Conservation (phyloP, 129 eudicot genomes). For the Artemisia argyi region DNA sequence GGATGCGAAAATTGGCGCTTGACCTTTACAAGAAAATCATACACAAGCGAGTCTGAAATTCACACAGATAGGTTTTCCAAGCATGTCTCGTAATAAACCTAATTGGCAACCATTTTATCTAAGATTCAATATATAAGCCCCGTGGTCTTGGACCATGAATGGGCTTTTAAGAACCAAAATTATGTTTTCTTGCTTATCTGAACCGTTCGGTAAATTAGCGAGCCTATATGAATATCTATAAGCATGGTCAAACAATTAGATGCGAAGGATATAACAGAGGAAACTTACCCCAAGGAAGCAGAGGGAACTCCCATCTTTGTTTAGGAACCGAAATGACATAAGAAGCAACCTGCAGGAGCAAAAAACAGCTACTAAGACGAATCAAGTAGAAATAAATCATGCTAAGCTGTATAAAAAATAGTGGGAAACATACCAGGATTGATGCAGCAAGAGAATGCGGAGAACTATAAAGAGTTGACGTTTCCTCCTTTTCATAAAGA, state of each 20-base stretch:
- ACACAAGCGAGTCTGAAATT: not conserved
- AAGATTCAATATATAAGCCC: not conserved
- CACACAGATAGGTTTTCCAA: not conserved
- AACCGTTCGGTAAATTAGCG: not conserved
- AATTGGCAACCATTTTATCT: not conserved
- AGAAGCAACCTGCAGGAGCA: conserved; percentile 53
- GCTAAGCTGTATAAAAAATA: not conserved
- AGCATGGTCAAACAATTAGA: conserved; percentile 16
- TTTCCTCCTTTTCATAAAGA: conserved; percentile 71
- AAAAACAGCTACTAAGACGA: conserved; percentile 15
- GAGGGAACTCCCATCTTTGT: conserved; percentile 79
- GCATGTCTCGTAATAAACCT: conserved; percentile 8
- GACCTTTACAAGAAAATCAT: not conserved
- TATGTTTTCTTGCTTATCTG: not conserved
- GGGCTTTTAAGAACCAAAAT: not conserved
- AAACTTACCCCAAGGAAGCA: conserved; percentile 82
- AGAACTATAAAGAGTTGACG: conserved; percentile 46
- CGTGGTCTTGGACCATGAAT: not conserved
- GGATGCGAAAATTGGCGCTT: not conserved
- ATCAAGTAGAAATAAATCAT: conserved; percentile 19
- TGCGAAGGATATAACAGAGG: conserved; percentile 9
- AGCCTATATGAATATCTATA: not conserved
- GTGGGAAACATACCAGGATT: conserved; percentile 45
- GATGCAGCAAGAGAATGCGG: conserved; percentile 69
- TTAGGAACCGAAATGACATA: conserved; percentile 62